Evolutionary conservation across 2,329 filamentous ascomycete genomes (phyloP), one percentile per base, ranked within the genome.

Genomic region (Macrophomina pseudophaseolina): DNA sequence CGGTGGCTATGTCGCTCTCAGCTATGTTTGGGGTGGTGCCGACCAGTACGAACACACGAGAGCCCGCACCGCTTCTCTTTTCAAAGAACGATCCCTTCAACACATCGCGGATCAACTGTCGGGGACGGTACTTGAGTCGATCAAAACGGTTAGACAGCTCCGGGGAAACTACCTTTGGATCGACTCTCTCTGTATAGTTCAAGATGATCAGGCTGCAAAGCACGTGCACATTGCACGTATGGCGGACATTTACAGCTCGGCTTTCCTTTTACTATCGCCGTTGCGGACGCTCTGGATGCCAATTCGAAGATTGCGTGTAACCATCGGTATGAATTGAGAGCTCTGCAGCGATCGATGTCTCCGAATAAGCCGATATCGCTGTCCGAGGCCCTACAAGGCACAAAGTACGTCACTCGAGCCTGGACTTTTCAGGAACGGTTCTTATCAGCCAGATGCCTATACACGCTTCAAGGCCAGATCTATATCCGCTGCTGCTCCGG

Each of bases 321-420:
- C 4, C n/a, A 23, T 33, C 51, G 18, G 2, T 51, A 51, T 23
- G 9, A 51, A 18, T 4, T 32, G 5, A 18, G 6, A 0, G 3
- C 16, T 5, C 4, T 1, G 5, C 1, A 30, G 2, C 12, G 3
- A 7, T 16, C 48, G 2, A 1, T 4, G 3, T 0, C 1, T 8
- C 4, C 5, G 3, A 0, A 48, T 1, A n/a, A 14, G 6, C 11
- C 2, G 35, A 11, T 5, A 6, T 1, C 2, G 5, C 1, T 53
- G 1, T 23, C 48, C 12, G 28, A 18, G 11, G 18, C 11, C 4
- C 6, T 38, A n/a, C 32, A 9, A 4, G 16, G 16, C 5, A 42
- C 16, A 4, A 40, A 40, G 8, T 56, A 56, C 4, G 9, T 14
- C 32, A 14, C 1, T 4, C n/a, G 52, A 42, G 52, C 35, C 0